Evolutionary conservation across 805 yeast genomes (phyloP), one percentile per base, ranked within the genome.

Genomic region (Candida jianshihensis): DNA sequence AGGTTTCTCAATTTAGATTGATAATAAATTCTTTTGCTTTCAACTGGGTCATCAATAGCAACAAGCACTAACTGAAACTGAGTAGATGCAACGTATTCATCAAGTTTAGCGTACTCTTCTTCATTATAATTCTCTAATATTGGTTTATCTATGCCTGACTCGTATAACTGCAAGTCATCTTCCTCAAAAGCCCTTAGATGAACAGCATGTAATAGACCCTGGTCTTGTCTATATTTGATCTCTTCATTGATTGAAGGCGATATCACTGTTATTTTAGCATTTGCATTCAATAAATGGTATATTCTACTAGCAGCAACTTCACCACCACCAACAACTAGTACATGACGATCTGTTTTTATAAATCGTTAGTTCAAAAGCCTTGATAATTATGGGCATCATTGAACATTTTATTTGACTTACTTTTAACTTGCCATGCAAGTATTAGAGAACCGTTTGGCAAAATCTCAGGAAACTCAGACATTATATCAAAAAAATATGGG

Each of bases 261-360:
- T 5, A 86, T 64, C 9, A 85, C 79, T 0, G 87, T 79, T 28
- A 85, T 70, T 35, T 64, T 66, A 9, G 92, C 90, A 44, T 78
- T 72, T 0, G 94, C 89, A 14, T 72, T 71, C 4, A 83, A 54
- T 16, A 85, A 63, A 49, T 81, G 85, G 36, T 70, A 64, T 4
- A 84, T 75, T 35, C 95, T 60, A 14, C 86, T 72, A 10, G 78
- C 63, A 0, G 88, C 95, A 8, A 85, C 95, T 32, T 76, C 81
- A 10, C 86, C 85, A 6, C 81, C 87, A 0, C 95, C 95, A 28
- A 84, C 73, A 1, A 84, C 82, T 9, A 84, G 63, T 13, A 82
- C 84, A 46, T 73, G 84, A 32, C 69, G 69, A 43, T 68, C 71
- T 60, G 9, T 20, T 9, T 3, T 18, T 2, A 12, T 19, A 12